phyloP scores from a whole-genome alignment of 2,329 filamentous ascomycete species.

The Verticillium albo-atrum region DNA sequence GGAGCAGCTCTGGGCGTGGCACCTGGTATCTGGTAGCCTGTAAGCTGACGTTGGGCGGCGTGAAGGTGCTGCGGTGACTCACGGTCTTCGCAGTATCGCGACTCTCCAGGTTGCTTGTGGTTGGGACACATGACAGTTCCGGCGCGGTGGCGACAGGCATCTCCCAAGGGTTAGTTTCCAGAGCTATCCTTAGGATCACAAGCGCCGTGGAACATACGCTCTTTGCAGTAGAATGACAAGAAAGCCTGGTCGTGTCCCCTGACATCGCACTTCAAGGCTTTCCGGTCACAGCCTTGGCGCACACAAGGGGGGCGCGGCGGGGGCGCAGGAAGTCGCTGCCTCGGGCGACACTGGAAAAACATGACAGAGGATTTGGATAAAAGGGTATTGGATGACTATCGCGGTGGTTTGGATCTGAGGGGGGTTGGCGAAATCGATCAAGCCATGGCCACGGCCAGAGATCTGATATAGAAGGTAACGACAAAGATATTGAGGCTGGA shows the following conservation, averaged over 20 bases:
- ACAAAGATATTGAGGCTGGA: not conserved
- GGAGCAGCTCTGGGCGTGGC: slow-evolving; percentile 8
- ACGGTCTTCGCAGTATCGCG: slow-evolving; percentile 13
- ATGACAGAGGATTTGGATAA: not conserved
- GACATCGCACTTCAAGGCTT: slow-evolving; percentile 8
- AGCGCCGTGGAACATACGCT: slow-evolving; percentile 1
- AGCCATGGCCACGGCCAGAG: not conserved
- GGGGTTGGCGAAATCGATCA: not conserved
- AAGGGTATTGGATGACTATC: not conserved
- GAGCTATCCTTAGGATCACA: not conserved
- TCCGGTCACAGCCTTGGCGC: slow-evolving; percentile 5
- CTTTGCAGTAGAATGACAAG: slow-evolving; percentile 13
- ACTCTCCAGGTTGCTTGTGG: slow-evolving; percentile 4
- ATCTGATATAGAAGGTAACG: not conserved
- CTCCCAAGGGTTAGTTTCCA: slow-evolving; percentile 3
- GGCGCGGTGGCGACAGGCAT: slow-evolving; percentile 13
- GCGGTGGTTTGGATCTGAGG: not conserved
- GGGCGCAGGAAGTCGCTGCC: not conserved
- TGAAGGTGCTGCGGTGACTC: not conserved
- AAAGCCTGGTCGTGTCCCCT: not conserved
- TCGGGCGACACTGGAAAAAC: slow-evolving; percentile 12
- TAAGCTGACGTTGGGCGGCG: not conserved
- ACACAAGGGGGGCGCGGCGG: slow-evolving; percentile 5
- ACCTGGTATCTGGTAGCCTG: slow-evolving; percentile 5
- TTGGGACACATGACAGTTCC: slow-evolving; percentile 12